Evolutionary conservation across 2,329 filamentous ascomycete species (phyloP).

Genomic region (Verticillium longisporum): DNA sequence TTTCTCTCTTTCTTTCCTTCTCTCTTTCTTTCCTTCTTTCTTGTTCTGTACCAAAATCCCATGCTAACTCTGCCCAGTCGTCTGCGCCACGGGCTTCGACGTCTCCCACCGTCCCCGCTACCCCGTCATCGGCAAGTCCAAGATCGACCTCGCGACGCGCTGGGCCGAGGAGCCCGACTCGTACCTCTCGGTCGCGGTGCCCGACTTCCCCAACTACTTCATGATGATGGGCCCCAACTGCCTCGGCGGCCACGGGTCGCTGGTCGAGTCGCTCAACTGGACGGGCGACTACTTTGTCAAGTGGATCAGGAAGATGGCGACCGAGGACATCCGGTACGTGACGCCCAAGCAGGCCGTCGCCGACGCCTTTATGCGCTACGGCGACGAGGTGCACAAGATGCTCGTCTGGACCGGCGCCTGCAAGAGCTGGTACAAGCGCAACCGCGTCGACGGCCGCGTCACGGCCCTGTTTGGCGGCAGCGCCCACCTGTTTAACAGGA

Average conservation of each 20-base stretch:
- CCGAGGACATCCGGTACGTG: conserved; percentile 18
- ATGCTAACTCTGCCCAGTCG: conserved; percentile 1
- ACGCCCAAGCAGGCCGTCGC: conserved; percentile 24
- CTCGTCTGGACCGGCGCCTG: conserved; percentile 30
- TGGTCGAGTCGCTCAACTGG: conserved; percentile 11
- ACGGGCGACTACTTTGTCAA: conserved; percentile 20
- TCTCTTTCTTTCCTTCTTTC: too few relatives aligned
- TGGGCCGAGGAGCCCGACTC: conserved; percentile 35
- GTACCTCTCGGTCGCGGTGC: conserved; percentile 20
- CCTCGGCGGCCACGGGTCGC: conserved; percentile 5
- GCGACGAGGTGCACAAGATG: conserved; percentile 31
- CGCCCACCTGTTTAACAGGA: conserved; percentile 27
- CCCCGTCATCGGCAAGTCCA: conserved; percentile 38
- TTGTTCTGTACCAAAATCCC: too few relatives aligned
- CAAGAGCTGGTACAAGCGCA: conserved; percentile 41
- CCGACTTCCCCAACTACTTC: conserved; percentile 23
- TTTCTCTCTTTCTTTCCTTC: too few relatives aligned
- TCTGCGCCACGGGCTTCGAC: conserved; percentile 15
- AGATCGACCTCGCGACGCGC: conserved; percentile 38
- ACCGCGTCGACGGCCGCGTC: conserved; percentile 32
- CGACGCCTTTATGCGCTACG: conserved; percentile 22
- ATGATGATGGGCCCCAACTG: conserved; percentile 14
- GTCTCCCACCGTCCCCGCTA: conserved; percentile 17
- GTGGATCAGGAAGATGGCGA: conserved; percentile 15
- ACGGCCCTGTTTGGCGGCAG: conserved; percentile 36